phyloP scores from a whole-genome alignment of 129 eudicot genomes.

The Helichrysum umbraculigerum region DNA sequence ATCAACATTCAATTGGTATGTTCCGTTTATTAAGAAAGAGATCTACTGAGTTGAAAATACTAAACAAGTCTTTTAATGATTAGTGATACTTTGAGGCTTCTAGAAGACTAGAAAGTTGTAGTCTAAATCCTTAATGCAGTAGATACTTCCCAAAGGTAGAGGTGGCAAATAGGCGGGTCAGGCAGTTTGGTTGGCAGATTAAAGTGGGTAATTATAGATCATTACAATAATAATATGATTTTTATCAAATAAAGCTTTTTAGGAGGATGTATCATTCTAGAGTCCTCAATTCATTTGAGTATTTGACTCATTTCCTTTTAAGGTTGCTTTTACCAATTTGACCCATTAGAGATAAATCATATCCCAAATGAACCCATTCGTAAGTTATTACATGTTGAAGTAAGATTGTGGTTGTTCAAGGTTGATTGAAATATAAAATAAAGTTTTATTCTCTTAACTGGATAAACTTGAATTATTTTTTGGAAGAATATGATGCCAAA shows the following conservation, averaged over 20 bases:
- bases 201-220: neutral
- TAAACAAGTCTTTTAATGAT: neutral
- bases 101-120: neutral
- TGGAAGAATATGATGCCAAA: neutral
- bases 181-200: neutral
- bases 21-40: neutral
- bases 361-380: neutral
- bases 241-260: neutral
- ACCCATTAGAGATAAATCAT: neutral
- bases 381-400: neutral
- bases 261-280: neutral
- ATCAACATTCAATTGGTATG: constrained; percentile 97
- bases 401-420: neutral
- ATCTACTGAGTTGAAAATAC: neutral
- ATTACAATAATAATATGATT: neutral
- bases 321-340: neutral
- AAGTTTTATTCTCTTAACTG: neutral
- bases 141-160: neutral
- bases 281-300: neutral
- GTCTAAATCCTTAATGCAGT: neutral
- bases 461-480: neutral
- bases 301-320: neutral
- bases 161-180: neutral
- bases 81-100: neutral
- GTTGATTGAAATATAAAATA: neutral